Evolutionary conservation across 495 filamentous ascomycete species (phyloP).

Genomic region (Tuber indicum): DNA sequence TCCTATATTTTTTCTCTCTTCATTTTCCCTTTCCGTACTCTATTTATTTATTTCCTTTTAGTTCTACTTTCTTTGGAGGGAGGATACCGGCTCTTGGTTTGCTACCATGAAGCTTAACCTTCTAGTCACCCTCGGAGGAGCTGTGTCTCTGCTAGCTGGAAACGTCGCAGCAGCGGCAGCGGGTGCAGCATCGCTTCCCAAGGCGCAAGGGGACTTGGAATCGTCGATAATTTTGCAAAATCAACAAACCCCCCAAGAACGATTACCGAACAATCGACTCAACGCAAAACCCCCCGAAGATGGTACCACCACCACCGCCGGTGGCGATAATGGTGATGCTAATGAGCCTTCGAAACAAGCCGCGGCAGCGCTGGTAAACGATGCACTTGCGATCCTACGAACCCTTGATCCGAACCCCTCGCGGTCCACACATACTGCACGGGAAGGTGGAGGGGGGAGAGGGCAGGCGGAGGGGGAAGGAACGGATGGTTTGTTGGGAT

Average conservation of each 20-base stretch:
- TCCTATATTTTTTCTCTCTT: neutral
- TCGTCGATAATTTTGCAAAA: constrained; percentile 15
- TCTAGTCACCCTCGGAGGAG: constrained; percentile 13
- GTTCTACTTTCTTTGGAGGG: neutral
- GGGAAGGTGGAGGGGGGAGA: neutral
- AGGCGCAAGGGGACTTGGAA: neutral
- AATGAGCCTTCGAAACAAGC: neutral
- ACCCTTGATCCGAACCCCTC: constrained; percentile 33
- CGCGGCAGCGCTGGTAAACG: constrained; percentile 28
- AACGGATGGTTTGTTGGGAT: constrained; percentile 21
- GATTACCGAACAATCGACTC: constrained; percentile 16
- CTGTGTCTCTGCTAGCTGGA: constrained; percentile 21
- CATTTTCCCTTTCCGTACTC: neutral
- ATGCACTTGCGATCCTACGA: constrained; percentile 39
- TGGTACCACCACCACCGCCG: neutral
- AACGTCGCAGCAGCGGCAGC: constrained; percentile 12
- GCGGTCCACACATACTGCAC: constrained; percentile 9
- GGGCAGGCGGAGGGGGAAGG: constrained; percentile 17
- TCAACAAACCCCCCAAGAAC: constrained; percentile 15
- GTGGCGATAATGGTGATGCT: constrained; percentile 2
- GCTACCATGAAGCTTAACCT: constrained; percentile 14
- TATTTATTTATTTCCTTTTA: neutral
- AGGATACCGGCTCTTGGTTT: neutral
- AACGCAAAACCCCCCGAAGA: constrained; percentile 17
- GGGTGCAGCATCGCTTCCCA: neutral